A percentile compares a stretch with the other conserved stretches of the same genome.
Evolutionary conservation across 257 asterid species (phyloP).

Genomic region (Nicotiana paniculata): DNA sequence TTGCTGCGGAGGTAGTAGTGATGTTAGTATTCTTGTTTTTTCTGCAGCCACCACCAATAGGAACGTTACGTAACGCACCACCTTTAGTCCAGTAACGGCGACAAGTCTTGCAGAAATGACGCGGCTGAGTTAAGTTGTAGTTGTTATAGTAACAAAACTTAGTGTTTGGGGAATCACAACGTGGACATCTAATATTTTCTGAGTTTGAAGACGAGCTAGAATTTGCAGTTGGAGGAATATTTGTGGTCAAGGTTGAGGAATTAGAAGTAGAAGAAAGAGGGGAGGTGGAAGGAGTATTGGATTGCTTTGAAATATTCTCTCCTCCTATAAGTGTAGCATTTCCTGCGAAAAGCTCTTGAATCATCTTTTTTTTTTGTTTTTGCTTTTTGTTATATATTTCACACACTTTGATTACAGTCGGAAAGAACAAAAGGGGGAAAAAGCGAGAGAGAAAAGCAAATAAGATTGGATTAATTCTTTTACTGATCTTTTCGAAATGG

Average conservation of each 20-base stretch:
- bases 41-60: conserved; percentile 85
- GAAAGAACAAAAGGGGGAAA: conserved; percentile 14
- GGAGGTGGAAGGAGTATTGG: conserved; percentile 17
- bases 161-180: conserved; percentile 77
- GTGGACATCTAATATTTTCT: conserved; percentile 63
- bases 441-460: conserved; percentile 15
- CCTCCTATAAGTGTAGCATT: conserved; percentile 31
- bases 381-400: not conserved
- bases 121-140: conserved; percentile 90
- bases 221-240: conserved; percentile 14
- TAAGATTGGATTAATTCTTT: conserved; percentile 15
- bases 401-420: not conserved
- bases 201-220: conserved; percentile 29
- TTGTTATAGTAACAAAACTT: conserved; percentile 87
- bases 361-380: conserved; percentile 34
- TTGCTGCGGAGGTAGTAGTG: conserved; percentile 23
- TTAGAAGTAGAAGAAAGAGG: conserved; percentile 22
- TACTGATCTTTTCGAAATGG: conserved; percentile 3
- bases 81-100: conserved; percentile 96
- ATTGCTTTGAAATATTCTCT: conserved; percentile 20
- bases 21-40: conserved; percentile 47
- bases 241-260: not conserved
- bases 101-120: conserved; percentile 90
- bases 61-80: conserved; percentile 81
- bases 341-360: conserved; percentile 59